These are phyloP conservation scores for Trichophyton equinum DNA, from an alignment of 2,329 filamentous ascomycete species.

Conservation along the genomic window DNA sequence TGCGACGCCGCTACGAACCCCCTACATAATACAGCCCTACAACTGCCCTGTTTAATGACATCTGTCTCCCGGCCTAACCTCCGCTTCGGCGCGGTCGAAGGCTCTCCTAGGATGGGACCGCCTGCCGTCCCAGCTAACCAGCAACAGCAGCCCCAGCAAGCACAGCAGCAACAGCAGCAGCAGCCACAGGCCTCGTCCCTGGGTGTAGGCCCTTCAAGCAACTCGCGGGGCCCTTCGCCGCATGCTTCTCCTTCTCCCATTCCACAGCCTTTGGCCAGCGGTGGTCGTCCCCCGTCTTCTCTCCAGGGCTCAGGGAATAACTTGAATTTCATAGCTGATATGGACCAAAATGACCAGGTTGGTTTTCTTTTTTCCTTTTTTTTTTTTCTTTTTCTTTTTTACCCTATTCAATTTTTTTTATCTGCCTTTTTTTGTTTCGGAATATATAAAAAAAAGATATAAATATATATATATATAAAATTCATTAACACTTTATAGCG, in stretches of 20 bases:
- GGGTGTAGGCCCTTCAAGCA: conserved; percentile 46
- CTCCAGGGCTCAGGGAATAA: conserved; percentile 58
- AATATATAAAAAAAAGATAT: too few relatives aligned
- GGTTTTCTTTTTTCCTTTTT: neutral
- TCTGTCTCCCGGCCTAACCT: conserved; percentile 42
- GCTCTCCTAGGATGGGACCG: conserved; percentile 51
- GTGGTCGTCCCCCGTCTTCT: conserved; percentile 66
- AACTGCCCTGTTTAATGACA: conserved; percentile 45
- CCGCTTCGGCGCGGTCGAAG: conserved; percentile 38
- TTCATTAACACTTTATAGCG: too few relatives aligned
- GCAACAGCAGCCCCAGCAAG: conserved; percentile 8
- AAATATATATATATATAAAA: too few relatives aligned
- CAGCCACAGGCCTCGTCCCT: conserved; percentile 23
- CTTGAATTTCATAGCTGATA: conserved; percentile 67
- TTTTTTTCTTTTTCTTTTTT: conserved; percentile 4
- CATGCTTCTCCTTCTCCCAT: conserved; percentile 86
- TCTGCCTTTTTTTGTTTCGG: neutral
- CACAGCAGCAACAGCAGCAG: too few relatives aligned
- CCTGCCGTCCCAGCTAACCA: conserved; percentile 37
- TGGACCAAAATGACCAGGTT: conserved; percentile 54
- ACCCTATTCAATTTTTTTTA: neutral
- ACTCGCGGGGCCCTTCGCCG: conserved; percentile 68
- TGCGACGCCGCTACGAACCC: neutral
- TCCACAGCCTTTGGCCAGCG: conserved; percentile 72
- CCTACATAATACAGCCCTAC: conserved; percentile 9